phyloP scores from a whole-genome alignment of 2,329 filamentous ascomycete species.

The Sphaerulina vaccinii region DNA sequence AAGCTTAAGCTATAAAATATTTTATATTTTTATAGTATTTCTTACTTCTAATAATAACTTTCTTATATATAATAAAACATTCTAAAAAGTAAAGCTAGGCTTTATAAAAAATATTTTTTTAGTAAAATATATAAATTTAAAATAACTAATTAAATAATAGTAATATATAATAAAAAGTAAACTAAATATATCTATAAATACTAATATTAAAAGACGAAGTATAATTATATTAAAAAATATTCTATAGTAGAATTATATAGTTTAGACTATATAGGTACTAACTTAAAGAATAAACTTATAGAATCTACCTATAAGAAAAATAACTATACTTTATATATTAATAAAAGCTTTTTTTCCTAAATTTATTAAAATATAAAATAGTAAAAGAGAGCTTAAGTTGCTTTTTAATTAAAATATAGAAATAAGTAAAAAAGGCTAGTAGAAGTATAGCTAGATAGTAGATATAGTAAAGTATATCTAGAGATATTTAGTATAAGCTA shows the following conservation, averaged over 20 bases:
- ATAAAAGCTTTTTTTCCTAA: not conserved
- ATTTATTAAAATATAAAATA: not conserved
- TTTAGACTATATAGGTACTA: not conserved
- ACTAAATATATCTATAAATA: not conserved
- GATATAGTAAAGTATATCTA: not conserved
- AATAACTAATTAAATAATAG: not conserved
- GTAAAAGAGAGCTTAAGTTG: slow-evolving; percentile 1
- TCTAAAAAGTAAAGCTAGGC: not conserved
- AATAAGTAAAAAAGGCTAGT: slow-evolving; percentile 1
- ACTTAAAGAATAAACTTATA: not conserved
- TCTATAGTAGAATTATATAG: not conserved
- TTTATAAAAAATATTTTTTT: not conserved
- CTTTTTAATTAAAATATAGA: not conserved
- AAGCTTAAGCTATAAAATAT: not conserved
- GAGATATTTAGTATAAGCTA: not conserved
- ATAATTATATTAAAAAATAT: not conserved
- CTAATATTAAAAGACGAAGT: not conserved
- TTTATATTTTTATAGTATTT: not conserved
- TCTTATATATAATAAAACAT: slow-evolving; percentile 1
- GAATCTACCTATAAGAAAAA: not conserved
- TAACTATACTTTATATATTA: not conserved
- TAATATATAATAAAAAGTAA: not conserved
- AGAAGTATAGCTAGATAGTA: not conserved
- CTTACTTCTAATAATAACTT: not conserved
- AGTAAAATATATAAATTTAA: not conserved